Evolutionary conservation across 306 rosid genomes (phyloP).

Genomic region (Comarum palustre): DNA sequence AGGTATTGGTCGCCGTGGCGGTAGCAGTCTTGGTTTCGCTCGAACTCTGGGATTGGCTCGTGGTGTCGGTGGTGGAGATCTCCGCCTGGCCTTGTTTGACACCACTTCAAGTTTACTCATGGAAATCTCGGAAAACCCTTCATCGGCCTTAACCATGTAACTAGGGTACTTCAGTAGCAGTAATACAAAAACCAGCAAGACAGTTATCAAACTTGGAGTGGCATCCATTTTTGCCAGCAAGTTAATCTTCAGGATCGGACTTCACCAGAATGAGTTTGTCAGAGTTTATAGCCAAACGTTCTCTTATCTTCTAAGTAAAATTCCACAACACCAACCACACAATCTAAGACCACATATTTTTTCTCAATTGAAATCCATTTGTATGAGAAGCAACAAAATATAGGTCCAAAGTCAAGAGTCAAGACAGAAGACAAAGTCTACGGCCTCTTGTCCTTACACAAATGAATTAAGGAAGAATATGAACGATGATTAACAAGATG

Average conservation of each 20-base stretch:
- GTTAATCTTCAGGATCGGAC: neutral
- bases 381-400: neutral
- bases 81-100: neutral
- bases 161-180: neutral
- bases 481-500: neutral
- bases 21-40: no score
- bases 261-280: neutral
- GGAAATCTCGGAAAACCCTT: neutral
- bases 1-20: accelerated
- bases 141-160: neutral
- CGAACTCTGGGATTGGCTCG: no score
- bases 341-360: neutral
- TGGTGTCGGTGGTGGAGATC: neutral
- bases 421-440: neutral
- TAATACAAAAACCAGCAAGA: neutral
- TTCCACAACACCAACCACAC: neutral
- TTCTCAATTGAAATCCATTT: neutral
- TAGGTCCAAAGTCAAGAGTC: neutral
- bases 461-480: neutral
- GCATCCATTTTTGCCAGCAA: neutral
- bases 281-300: neutral
- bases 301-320: neutral
- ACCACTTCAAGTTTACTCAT: neutral
- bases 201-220: neutral
- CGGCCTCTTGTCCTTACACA: neutral